Evolutionary conservation across 176 grass and related monocot genomes (phyloP).

Genomic region (Ensete ventricosum): DNA sequence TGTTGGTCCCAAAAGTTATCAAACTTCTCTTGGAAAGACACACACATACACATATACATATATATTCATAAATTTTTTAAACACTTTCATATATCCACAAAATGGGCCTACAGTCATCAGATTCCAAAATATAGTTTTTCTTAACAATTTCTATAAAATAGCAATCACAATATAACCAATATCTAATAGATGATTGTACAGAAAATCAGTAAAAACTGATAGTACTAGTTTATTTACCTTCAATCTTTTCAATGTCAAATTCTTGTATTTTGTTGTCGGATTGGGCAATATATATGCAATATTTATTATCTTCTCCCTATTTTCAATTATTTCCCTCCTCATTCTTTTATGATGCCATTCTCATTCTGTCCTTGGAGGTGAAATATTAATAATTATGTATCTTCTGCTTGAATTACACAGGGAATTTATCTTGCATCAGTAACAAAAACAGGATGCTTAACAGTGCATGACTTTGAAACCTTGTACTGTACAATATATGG

Average conservation of each 20-base stretch:
- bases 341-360: neutral
- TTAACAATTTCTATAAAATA: neutral
- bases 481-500: conserved; percentile 62
- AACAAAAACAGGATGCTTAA: conserved; percentile 79
- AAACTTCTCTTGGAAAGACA: no score
- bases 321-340: neutral
- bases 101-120: no score
- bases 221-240: neutral
- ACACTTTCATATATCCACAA: no score
- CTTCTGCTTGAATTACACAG: conserved; percentile 33
- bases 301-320: neutral
- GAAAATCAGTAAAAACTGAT: neutral
- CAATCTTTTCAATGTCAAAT: neutral
- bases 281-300: neutral
- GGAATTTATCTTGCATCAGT: conserved; percentile 92
- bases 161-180: neutral
- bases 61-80: no score
- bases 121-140: no score
- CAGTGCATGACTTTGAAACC: conserved; percentile 89
- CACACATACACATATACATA: no score
- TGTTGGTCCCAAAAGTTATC: no score
- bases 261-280: neutral
- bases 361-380: neutral
- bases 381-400: neutral
- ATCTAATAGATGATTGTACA: neutral